These are phyloP conservation scores for Diaporthe capsici DNA, from an alignment of 2,329 filamentous ascomycete genomes.

Conservation along the genomic window DNA sequence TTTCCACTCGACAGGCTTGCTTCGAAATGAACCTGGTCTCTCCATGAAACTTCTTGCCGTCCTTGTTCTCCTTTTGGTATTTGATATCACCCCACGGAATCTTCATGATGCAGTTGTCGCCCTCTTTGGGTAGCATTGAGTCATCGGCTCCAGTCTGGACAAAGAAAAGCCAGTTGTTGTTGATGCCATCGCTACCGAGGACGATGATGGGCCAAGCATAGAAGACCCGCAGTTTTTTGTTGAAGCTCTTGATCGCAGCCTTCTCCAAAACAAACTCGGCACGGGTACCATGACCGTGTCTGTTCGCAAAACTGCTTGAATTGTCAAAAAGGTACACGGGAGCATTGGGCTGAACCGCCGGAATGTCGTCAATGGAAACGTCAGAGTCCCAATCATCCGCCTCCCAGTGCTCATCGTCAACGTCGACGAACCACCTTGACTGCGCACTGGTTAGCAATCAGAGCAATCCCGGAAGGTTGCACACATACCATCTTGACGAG, in stretches of 20 bases:
- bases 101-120: neutral
- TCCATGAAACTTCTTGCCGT: neutral
- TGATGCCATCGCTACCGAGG: fast-evolving
- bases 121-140: constrained; percentile 16
- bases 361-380: neutral
- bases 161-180: neutral
- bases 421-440: too few species aligned
- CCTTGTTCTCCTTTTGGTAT: neutral
- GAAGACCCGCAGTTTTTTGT: neutral
- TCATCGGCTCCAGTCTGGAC: neutral
- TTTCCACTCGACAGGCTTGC: neutral
- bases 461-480: too few species aligned
- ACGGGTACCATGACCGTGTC: neutral
- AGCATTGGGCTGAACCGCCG: neutral
- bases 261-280: neutral
- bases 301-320: neutral
- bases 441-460: too few species aligned
- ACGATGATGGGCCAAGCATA: neutral
- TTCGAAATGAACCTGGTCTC: neutral
- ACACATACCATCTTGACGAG: too few species aligned
- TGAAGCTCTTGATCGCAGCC: neutral
- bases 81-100: neutral
- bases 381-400: neutral
- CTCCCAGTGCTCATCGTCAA: neutral
- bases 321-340: neutral